phyloP scores from a whole-genome alignment of 2,329 filamentous ascomycete genomes.

The Trichoderma afroharzianum region DNA sequence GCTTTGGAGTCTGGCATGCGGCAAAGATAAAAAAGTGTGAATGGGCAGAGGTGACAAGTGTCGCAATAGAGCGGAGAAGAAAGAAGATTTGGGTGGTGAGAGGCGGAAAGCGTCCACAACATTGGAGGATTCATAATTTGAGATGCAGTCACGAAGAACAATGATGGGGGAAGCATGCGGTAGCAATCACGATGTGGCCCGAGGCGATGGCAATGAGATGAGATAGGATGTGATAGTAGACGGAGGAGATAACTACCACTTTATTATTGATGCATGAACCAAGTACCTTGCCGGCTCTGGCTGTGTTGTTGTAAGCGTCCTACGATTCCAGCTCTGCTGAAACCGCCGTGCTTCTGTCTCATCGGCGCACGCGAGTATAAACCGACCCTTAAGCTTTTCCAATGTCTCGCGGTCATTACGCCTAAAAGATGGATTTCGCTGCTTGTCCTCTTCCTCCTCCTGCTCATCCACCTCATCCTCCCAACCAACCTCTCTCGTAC shows the following conservation, averaged over 20 bases:
- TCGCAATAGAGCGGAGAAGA: background rate
- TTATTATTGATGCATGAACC: constrained; percentile 32
- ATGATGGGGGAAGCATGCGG: background rate
- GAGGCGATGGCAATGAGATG: background rate
- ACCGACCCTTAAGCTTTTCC: constrained; percentile 27
- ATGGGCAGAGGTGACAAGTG: background rate
- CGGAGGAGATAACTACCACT: constrained; percentile 26
- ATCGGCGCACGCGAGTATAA: constrained; percentile 33
- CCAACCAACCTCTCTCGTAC: background rate
- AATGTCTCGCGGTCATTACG: constrained; percentile 20
- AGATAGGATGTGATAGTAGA: background rate
- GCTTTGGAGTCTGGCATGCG: constrained; percentile 10
- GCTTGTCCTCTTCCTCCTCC: background rate
- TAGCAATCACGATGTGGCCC: background rate
- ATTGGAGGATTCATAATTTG: background rate
- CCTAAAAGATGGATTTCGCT: background rate
- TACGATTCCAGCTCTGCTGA: constrained; percentile 40
- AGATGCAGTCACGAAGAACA: background rate
- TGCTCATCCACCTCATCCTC: background rate
- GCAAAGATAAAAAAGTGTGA: constrained; percentile 9
- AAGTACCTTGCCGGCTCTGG: constrained; percentile 20
- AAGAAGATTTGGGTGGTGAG: background rate
- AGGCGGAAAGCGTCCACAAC: background rate
- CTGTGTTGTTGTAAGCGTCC: constrained; percentile 25
- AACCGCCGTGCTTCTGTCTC: constrained; percentile 37